A percentile compares a stretch with the other conserved stretches of the same genome.
Evolutionary conservation across 108 stramenopile species (phyloP).

Genomic region (Pelagomonas calceolata): DNA sequence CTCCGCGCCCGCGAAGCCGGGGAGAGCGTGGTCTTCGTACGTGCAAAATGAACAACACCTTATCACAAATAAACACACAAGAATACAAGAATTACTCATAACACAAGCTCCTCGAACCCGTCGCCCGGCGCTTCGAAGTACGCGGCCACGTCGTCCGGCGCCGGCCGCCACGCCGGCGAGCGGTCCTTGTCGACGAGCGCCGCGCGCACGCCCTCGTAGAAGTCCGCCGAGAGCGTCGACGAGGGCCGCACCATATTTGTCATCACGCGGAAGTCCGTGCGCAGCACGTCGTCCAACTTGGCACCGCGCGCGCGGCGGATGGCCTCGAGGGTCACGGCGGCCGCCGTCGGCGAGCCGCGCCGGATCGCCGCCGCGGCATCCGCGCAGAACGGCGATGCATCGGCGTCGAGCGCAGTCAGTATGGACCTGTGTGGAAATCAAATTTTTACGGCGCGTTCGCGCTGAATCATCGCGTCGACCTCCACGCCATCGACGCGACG

Average conservation of each 20-base stretch:
- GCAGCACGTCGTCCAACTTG: conserved; percentile 46
- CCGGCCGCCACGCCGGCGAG: conserved; percentile 60
- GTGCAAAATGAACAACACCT: too few species aligned
- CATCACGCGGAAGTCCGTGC: conserved; percentile 71
- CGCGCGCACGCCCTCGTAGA: conserved; percentile 91
- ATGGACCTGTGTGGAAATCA: too few species aligned
- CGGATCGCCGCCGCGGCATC: conserved; percentile 16
- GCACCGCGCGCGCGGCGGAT: conserved; percentile 32
- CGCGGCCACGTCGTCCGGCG: conserved; percentile 4
- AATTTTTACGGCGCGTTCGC: too few species aligned
- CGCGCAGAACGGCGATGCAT: conserved; percentile 7
- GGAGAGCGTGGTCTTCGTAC: too few species aligned
- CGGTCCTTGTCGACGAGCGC: conserved; percentile 83
- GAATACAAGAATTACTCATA: too few species aligned
- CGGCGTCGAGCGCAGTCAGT: too few species aligned
- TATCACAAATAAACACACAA: too few species aligned
- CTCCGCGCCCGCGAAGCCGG: too few species aligned
- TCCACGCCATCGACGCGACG: too few species aligned
- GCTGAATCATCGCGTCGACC: too few species aligned
- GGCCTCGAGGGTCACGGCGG: conserved; percentile 60
- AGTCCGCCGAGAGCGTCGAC: conserved; percentile 48
- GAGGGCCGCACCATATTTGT: conserved; percentile 28
- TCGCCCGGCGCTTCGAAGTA: too few species aligned
- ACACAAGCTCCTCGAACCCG: too few species aligned
- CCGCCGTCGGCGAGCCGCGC: conserved; percentile 6